A percentile compares a stretch with the other conserved stretches of the same genome.
phyloP scores from a whole-genome alignment of 495 filamentous ascomycete genomes.

The Aspergillus sclerotiicarbonarius region DNA sequence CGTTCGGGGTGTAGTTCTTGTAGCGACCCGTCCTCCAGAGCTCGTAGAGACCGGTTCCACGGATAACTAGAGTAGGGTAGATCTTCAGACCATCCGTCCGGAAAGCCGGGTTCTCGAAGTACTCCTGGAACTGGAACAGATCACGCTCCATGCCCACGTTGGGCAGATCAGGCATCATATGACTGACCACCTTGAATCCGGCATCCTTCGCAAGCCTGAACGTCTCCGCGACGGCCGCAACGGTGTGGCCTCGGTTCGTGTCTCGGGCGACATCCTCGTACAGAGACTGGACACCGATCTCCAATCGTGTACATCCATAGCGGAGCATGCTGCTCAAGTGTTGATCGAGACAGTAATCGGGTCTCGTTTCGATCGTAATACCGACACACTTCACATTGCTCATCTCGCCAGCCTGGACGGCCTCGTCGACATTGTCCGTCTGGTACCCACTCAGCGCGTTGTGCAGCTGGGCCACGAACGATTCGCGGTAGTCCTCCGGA shows the following conservation, averaged over 20 bases:
- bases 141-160: conserved; percentile 99
- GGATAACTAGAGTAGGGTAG: conserved; percentile 96
- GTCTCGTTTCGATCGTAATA: conserved; percentile 96
- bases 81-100: conserved; percentile 98
- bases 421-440: conserved; percentile 88
- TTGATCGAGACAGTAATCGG: conserved; percentile 91
- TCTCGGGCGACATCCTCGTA: conserved; percentile 99
- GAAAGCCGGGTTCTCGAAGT: conserved; percentile 95
- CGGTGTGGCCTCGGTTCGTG: conserved; percentile 95
- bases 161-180: conserved; percentile 99
- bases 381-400: conserved; percentile 95
- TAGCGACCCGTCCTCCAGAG: conserved; percentile 95
- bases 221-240: conserved; percentile 89
- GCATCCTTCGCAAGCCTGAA: conserved; percentile 95
- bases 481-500: conserved; percentile 79
- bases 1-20: conserved; percentile 98
- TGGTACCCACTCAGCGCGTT: conserved; percentile 94
- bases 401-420: conserved; percentile 87
- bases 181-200: conserved; percentile 96
- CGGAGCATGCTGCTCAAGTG: conserved; percentile 92
- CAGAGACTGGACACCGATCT: conserved; percentile 92
- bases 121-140: conserved; percentile 93
- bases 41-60: conserved; percentile 95
- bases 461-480: conserved; percentile 93
- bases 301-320: conserved; percentile 92